phyloP scores from a whole-genome alignment of 768 basidiomycete species.

The Albatrellus ellisii region DNA sequence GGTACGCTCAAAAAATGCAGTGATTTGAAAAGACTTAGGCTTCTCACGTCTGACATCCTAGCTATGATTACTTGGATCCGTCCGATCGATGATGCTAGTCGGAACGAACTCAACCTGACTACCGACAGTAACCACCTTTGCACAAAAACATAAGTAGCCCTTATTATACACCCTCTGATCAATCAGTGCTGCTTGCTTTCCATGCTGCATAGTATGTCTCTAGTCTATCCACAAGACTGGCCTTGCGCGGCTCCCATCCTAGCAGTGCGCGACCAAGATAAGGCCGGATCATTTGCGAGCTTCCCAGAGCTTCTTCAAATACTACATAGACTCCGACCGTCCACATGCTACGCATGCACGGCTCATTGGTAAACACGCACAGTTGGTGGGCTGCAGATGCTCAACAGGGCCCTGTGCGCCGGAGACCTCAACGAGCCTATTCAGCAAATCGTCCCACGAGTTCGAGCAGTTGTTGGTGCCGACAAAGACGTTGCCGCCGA shows the following conservation, averaged over 20 bases:
- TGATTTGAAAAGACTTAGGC: too few relatives aligned
- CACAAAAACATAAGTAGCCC: too few relatives aligned
- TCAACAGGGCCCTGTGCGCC: constrained; percentile 25
- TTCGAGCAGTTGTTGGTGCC: constrained; percentile 27
- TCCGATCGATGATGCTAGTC: too few relatives aligned
- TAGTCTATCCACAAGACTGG: constrained; percentile 29
- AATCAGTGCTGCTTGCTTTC: too few relatives aligned
- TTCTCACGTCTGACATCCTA: too few relatives aligned
- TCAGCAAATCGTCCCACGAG: constrained; percentile 27
- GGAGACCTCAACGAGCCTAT: constrained; percentile 24
- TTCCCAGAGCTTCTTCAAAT: constrained; percentile 16
- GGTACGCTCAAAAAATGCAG: too few relatives aligned
- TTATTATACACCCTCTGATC: too few relatives aligned
- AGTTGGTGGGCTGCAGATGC: constrained; percentile 21
- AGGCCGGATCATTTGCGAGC: constrained; percentile 22
- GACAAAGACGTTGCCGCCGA: constrained; percentile 28
- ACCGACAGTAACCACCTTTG: too few relatives aligned
- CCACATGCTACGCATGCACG: neutral
- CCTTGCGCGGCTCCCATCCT: constrained; percentile 31
- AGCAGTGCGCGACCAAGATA: constrained; percentile 28
- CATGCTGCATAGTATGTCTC: constrained; percentile 28
- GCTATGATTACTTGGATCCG: too few relatives aligned
- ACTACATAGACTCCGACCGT: neutral
- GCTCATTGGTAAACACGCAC: constrained; percentile 17
- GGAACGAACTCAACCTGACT: too few relatives aligned